Evolutionary conservation across 371 early-diverging fungal genomes (phyloP), one percentile per base, ranked within the genome.

Genomic region (Blakeslea trispora): DNA sequence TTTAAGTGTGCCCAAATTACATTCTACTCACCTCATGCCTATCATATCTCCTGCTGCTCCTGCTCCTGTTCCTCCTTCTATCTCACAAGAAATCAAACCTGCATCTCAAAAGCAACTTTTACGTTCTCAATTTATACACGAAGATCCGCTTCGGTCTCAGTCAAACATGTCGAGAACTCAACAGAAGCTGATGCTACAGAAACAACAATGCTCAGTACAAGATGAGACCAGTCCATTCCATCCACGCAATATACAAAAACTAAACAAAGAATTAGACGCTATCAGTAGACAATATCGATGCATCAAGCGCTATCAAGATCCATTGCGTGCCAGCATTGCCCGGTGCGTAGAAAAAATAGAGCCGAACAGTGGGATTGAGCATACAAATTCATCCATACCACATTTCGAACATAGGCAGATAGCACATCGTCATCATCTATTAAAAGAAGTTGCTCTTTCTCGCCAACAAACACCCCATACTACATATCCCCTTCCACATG

Each of bases 191-290:
- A 53, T 78, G 54, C 51, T 80, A 14, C 79, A 81, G 45, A 66
- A 75, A 45, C 81, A 81, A 44, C 79, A 78, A 46, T 66, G 71
- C 23, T 49, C 70, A n/a, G 68, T 69, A 15, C 75, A 79, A 46
- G 81, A 82, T 51, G 81, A 77, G 43, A 72, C 64, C 32, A 75
- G 68, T 40, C 62, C 77, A 21, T 59, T 55, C 31, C 77, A 81
- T 57, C 81, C 81, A 9, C 71, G 72, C 3, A 79, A 82, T 56
- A 72, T 75, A 63, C 58, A 73, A n/a, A 63, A 69, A 23, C 41
- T 81, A n/a, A 77, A 76, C 21, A 74, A 71, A 45, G 83, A 81
- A 50, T 50, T 74, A 13, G 79, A 81, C 28, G 67, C 72, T 17
- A 63, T 83, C 7, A 68, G 68, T n/a, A 57, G 74, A 23, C 79